Percentiles rank a stretch among this genome's conserved stretches.
Evolutionary conservation across 345 rosid genomes (phyloP).

Genomic region (Brassica carinata): DNA sequence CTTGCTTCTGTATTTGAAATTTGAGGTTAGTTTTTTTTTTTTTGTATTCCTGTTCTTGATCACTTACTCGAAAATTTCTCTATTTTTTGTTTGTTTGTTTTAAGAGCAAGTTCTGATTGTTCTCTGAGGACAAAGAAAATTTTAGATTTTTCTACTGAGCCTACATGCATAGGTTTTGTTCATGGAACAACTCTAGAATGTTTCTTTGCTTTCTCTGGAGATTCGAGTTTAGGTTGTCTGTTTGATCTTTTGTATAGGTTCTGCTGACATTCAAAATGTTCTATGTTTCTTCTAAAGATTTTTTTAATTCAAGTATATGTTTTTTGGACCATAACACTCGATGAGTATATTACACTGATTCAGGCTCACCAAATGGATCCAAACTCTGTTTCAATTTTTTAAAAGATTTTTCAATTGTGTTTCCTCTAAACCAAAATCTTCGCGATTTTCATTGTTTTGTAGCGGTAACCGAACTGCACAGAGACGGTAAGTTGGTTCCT

Average conservation of each 20-base stretch:
- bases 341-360: background rate
- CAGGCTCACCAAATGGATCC: background rate
- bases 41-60: background rate
- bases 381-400: background rate
- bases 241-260: background rate
- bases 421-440: background rate
- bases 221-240: background rate
- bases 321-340: background rate
- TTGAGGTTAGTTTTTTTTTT: background rate
- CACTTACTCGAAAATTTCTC: background rate
- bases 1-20: background rate
- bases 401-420: background rate
- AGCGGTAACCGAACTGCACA: constrained; percentile 62
- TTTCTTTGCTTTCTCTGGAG: background rate
- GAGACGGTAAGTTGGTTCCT: constrained; percentile 64
- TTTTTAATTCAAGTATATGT: background rate
- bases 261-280: background rate
- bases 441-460: constrained; percentile 23
- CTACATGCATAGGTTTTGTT: background rate
- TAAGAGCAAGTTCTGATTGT: background rate
- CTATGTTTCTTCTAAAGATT: background rate
- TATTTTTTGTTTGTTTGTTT: background rate
- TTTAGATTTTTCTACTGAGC: background rate
- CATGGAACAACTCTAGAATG: background rate
- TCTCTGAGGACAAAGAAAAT: background rate